These are phyloP conservation scores for Rhodocollybia butyracea DNA, from an alignment of 768 basidiomycete species.

Conservation along the genomic window DNA sequence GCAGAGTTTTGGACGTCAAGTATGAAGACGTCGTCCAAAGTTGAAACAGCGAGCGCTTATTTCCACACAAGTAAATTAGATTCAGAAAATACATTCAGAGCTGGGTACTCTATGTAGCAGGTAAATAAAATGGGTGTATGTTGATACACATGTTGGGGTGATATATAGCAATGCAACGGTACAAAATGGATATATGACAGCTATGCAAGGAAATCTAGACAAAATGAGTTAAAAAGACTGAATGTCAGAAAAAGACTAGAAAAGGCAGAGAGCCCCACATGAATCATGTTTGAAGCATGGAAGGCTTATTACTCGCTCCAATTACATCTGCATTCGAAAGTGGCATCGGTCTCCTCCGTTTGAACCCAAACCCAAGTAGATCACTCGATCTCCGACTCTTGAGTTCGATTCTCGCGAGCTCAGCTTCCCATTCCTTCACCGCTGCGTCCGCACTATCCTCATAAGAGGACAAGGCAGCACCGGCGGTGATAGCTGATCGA, in stretches of 20 bases:
- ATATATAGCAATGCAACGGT: neutral
- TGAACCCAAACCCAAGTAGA: slow-evolving; percentile 41
- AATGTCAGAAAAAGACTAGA: neutral
- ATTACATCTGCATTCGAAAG: neutral
- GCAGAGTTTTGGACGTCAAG: too few species aligned
- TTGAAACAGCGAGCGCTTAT: too few species aligned
- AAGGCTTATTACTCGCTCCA: neutral
- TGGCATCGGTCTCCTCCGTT: slow-evolving; percentile 16
- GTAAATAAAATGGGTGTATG: neutral
- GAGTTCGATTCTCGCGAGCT: slow-evolving; percentile 68
- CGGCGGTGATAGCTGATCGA: neutral
- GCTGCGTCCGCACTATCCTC: neutral
- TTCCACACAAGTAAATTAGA: neutral
- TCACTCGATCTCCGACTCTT: slow-evolving; percentile 52
- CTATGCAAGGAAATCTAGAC: neutral
- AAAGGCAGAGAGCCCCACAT: neutral
- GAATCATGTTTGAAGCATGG: neutral
- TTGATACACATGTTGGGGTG: neutral
- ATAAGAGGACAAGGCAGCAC: neutral
- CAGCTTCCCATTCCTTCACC: slow-evolving; percentile 74
- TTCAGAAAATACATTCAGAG: neutral
- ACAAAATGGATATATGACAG: neutral
- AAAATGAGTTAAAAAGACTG: neutral
- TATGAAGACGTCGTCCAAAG: too few species aligned
- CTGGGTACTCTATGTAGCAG: neutral